phyloP scores from a whole-genome alignment of 495 filamentous ascomycete genomes.

The Cryomyces minteri region DNA sequence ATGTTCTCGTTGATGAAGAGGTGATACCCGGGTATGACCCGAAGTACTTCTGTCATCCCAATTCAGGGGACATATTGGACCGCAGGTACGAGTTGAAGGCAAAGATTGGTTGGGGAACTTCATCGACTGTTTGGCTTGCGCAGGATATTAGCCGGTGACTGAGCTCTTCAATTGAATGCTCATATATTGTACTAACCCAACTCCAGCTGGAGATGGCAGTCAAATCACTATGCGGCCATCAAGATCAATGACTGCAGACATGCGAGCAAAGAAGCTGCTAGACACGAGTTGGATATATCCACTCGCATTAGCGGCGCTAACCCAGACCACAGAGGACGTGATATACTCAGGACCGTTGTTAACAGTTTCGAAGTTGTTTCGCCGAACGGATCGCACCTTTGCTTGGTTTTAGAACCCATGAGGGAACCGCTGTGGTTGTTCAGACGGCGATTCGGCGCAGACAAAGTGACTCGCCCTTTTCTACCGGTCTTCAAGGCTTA shows the following conservation, averaged over 20 bases:
- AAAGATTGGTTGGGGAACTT: slow-evolving; percentile 28
- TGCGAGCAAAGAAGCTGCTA: too few relatives aligned
- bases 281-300: slow-evolving; percentile 11
- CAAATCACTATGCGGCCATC: slow-evolving; percentile 20
- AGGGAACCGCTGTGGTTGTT: slow-evolving; percentile 11
- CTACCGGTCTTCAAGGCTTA: slow-evolving; percentile 15
- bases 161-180: background rate
- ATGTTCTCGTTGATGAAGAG: slow-evolving; percentile 21
- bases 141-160: slow-evolving; percentile 28
- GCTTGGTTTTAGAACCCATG: slow-evolving; percentile 22
- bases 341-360: background rate
- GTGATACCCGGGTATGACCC: slow-evolving; percentile 16
- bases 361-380: slow-evolving; percentile 17
- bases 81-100: slow-evolving; percentile 22
- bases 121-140: slow-evolving; percentile 31
- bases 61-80: slow-evolving; percentile 22
- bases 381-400: slow-evolving; percentile 20
- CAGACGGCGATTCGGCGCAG: slow-evolving; percentile 18
- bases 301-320: slow-evolving; percentile 6
- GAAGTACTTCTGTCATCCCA: slow-evolving; percentile 24
- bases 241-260: slow-evolving; percentile 7
- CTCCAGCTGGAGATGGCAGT: slow-evolving; percentile 8
- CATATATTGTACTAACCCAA: slow-evolving; percentile 1
- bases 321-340: background rate
- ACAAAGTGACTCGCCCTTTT: slow-evolving; percentile 12